A percentile compares a stretch with the other conserved stretches of the same genome.
Evolutionary conservation across 2,329 filamentous ascomycete species (phyloP).

Genomic region (Aspergillus pseudoglaucus): DNA sequence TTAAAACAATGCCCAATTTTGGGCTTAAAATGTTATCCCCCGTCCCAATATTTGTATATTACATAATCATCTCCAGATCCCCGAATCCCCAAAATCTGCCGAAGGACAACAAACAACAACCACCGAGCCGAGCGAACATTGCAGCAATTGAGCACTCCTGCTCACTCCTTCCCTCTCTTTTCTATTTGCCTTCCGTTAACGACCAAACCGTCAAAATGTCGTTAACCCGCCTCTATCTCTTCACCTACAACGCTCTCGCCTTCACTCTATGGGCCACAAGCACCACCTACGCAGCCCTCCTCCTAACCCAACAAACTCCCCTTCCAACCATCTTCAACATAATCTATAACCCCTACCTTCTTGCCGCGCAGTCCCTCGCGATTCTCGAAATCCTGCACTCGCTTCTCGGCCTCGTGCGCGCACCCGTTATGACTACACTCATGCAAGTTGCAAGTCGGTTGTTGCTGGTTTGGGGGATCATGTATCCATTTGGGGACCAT

Average conservation of each 20-base stretch:
- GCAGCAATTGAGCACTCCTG: constrained; percentile 1
- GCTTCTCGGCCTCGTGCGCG: constrained; percentile 71
- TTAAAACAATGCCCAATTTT: no score
- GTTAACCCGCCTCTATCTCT: constrained; percentile 62
- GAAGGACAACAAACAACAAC: no score
- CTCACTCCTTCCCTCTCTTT: constrained; percentile 1
- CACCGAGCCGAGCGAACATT: no score
- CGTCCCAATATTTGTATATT: no score
- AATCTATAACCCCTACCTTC: constrained; percentile 33
- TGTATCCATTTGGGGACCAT: constrained; percentile 64
- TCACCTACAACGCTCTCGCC: constrained; percentile 77
- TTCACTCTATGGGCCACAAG: constrained; percentile 72
- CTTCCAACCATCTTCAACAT: constrained; percentile 41
- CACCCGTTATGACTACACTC: constrained; percentile 73
- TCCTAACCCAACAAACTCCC: constrained; percentile 45
- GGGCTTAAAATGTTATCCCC: no score
- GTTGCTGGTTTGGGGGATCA: constrained; percentile 81
- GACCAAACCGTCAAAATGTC: constrained; percentile 1
- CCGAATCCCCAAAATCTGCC: no score
- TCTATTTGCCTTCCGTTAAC: neutral
- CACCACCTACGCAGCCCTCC: constrained; percentile 57
- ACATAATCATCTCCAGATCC: no score
- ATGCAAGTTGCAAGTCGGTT: constrained; percentile 88
- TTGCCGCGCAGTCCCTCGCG: constrained; percentile 74
- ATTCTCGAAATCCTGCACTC: constrained; percentile 79